A percentile compares a stretch with the other conserved stretches of the same genome.
Evolutionary conservation across 2,329 filamentous ascomycete species (phyloP).

Genomic region (Penicillium sp.): DNA sequence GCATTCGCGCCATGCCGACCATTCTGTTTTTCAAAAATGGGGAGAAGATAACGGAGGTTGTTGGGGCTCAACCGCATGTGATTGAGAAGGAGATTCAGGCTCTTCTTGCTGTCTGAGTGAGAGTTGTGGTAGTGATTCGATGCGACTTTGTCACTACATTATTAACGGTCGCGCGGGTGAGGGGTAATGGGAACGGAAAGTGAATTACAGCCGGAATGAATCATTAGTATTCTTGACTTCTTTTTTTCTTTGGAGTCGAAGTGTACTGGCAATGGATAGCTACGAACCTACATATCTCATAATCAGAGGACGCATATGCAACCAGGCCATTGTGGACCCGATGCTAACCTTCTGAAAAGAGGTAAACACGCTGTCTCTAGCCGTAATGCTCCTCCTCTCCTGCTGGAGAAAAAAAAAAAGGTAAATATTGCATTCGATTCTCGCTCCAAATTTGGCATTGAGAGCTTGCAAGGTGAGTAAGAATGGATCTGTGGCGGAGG

Average conservation of each 20-base stretch:
- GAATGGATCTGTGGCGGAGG: not conserved
- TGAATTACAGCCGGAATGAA: not conserved
- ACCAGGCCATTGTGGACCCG: no score
- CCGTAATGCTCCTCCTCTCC: not conserved
- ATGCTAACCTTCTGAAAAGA: not conserved
- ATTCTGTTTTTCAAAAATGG: slow-evolving; percentile 20
- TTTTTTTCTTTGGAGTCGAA: not conserved
- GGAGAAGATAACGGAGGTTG: slow-evolving; percentile 18
- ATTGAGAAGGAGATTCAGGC: slow-evolving; percentile 8
- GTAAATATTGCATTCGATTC: not conserved
- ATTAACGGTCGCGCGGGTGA: not conserved
- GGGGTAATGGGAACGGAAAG: not conserved
- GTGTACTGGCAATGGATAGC: not conserved
- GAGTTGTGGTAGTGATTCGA: not conserved
- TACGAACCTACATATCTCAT: not conserved
- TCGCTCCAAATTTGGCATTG: not conserved
- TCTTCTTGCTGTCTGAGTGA: not conserved
- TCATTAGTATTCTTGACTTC: not conserved
- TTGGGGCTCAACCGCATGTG: slow-evolving; percentile 10
- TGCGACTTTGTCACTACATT: not conserved
- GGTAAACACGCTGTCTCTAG: not conserved
- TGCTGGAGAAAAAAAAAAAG: not conserved
- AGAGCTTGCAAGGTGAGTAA: not conserved
- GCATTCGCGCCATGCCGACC: slow-evolving; percentile 21
- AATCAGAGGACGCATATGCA: not conserved